Conservation (phyloP, 768 basidiomycete species). For the Lactifluus pinguis region DNA sequence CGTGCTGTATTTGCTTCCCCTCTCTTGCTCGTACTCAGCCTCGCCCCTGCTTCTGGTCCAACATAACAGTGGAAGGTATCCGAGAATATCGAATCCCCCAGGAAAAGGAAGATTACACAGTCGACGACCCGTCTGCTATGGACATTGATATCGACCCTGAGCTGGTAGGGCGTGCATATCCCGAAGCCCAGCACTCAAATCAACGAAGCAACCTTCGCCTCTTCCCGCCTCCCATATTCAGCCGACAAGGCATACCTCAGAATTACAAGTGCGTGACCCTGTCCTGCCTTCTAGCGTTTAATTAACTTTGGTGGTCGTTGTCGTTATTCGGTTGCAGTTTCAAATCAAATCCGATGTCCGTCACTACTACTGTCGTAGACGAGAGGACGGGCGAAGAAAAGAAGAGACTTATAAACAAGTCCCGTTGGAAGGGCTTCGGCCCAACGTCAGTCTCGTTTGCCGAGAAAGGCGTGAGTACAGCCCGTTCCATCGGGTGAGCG, state of each 20-base stretch:
- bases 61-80: constrained; percentile 57
- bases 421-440: constrained; percentile 80
- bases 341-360: constrained; percentile 68
- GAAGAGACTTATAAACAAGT: constrained; percentile 74
- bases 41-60: background rate
- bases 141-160: constrained; percentile 43
- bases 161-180: constrained; percentile 20
- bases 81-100: constrained; percentile 58
- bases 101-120: constrained; percentile 56
- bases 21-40: background rate
- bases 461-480: constrained; percentile 42
- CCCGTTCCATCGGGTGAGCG: background rate
- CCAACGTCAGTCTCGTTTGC: constrained; percentile 61
- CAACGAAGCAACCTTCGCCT: constrained; percentile 56
- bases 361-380: constrained; percentile 54
- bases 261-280: constrained; percentile 57
- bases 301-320: background rate
- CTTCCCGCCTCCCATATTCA: constrained; percentile 86
- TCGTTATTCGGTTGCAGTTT: constrained; percentile 37
- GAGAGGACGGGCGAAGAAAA: constrained; percentile 75
- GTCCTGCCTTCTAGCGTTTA: background rate
- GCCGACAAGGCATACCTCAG: constrained; percentile 68
- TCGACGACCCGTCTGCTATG: constrained; percentile 28
- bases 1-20: constrained; percentile 15
- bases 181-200: constrained; percentile 14